phyloP scores from a whole-genome alignment of 176 grass and related monocot genomes.

The Echinochloa phyllopogon region DNA sequence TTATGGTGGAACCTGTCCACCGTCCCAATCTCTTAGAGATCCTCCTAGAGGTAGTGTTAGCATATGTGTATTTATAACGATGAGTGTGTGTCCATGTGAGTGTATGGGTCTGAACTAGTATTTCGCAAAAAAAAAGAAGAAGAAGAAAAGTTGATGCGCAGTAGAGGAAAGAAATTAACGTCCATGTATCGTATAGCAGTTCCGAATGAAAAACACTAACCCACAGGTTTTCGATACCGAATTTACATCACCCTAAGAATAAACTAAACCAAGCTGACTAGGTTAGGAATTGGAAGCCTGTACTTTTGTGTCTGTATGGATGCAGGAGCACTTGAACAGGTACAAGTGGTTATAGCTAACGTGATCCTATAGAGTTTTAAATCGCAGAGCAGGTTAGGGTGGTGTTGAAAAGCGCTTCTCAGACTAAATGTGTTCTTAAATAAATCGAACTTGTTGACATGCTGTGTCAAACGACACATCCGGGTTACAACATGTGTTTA shows the following conservation, averaged over 20 bases:
- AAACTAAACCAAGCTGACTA: not conserved
- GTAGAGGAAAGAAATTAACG: too few species aligned
- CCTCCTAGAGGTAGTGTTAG: too few species aligned
- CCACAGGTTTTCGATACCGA: not conserved
- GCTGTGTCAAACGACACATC: not conserved
- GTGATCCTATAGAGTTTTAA: slow-evolving; percentile 34
- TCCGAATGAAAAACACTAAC: not conserved
- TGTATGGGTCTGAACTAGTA: too few species aligned
- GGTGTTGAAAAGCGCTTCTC: slow-evolving; percentile 3
- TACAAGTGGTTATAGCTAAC: slow-evolving; percentile 55
- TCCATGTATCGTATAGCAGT: not conserved
- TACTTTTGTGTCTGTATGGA: slow-evolving; percentile 34
- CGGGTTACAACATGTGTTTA: not conserved
- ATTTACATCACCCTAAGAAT: slow-evolving; percentile 15
- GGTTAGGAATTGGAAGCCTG: slow-evolving; percentile 28
- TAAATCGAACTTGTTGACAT: not conserved
- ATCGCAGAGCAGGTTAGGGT: slow-evolving; percentile 26
- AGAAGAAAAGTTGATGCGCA: too few species aligned
- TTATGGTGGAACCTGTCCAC: too few species aligned
- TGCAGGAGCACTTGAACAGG: slow-evolving; percentile 20
- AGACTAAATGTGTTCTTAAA: not conserved
- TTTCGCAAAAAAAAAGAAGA: too few species aligned
- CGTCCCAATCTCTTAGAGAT: too few species aligned
- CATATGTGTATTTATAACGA: too few species aligned
- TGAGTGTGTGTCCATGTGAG: too few species aligned